Evolutionary conservation across 2,329 filamentous ascomycete species (phyloP).

Genomic region (Fusarium paranaense): DNA sequence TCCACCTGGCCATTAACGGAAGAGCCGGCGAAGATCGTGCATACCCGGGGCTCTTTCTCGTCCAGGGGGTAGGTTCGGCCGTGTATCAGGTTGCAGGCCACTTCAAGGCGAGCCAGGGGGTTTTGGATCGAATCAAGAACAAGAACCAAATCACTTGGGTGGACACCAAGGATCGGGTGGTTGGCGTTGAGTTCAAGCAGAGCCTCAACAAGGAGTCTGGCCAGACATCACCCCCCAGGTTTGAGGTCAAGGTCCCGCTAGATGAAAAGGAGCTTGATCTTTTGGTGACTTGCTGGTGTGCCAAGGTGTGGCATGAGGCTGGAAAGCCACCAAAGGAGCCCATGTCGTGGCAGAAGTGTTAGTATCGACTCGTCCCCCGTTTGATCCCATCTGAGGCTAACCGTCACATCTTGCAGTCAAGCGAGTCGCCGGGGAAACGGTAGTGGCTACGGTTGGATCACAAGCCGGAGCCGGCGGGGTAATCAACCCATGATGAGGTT

Average conservation of each 20-base stretch:
- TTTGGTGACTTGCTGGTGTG: slow-evolving; percentile 42
- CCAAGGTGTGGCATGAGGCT: slow-evolving; percentile 39
- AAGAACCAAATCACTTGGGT: background rate
- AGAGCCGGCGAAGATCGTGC: background rate
- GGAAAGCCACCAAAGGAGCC: slow-evolving; percentile 28
- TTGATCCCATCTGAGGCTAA: background rate
- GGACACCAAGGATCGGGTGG: background rate
- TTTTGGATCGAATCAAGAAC: background rate
- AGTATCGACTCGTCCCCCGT: background rate
- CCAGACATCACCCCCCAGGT: background rate
- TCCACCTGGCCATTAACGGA: background rate
- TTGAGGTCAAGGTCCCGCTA: slow-evolving; percentile 11
- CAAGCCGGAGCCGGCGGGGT: background rate
- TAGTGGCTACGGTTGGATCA: background rate
- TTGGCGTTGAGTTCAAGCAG: background rate
- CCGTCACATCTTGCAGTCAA: background rate
- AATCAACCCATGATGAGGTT: background rate
- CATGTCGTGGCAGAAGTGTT: slow-evolving; percentile 5
- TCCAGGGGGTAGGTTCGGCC: background rate
- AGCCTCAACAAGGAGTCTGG: slow-evolving; percentile 4
- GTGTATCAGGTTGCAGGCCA: background rate
- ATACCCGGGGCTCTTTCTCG: background rate
- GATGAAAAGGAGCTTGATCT: slow-evolving; percentile 41
- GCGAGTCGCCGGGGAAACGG: background rate
- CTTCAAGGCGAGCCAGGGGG: background rate